Conservation (phyloP, 2,329 filamentous ascomycete genomes). For the Bipolaris oryzae region DNA sequence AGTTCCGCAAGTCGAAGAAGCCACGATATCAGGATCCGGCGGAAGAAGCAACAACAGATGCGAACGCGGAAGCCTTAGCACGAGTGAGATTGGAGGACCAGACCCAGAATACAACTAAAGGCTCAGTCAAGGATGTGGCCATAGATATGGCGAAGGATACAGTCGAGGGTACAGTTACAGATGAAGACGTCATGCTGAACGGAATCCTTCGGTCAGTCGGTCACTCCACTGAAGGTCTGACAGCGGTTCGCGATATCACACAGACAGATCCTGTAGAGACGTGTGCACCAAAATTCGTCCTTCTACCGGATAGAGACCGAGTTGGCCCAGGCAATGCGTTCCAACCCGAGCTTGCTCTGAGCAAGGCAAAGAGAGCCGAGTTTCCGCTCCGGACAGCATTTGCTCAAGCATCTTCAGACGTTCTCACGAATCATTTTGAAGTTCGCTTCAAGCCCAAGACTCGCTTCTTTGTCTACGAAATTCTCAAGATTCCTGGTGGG, state of each 20-base stretch:
- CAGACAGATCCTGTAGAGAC: not conserved
- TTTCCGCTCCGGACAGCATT: not conserved
- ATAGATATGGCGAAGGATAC: not conserved
- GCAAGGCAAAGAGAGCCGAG: not conserved
- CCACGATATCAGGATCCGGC: not conserved
- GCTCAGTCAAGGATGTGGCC: not conserved
- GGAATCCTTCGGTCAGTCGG: not conserved
- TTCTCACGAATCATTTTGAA: constrained; percentile 22
- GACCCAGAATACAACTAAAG: not conserved
- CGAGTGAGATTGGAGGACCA: not conserved
- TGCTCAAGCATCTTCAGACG: not conserved
- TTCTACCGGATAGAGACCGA: not conserved
- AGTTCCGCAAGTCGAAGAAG: not conserved
- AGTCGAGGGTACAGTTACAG: not conserved
- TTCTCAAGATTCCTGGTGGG: not conserved
- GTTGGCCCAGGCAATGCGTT: not conserved
- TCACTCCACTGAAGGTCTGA: not conserved
- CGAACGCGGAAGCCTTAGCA: not conserved
- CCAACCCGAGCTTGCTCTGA: not conserved
- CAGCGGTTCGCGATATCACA: not conserved
- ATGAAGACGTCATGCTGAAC: not conserved
- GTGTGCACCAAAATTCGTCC: not conserved
- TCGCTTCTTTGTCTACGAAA: constrained; percentile 7
- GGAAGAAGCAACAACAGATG: not conserved
- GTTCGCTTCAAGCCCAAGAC: not conserved